Evolutionary conservation across 257 asterid genomes (phyloP).

Genomic region (Salvia splendens): DNA sequence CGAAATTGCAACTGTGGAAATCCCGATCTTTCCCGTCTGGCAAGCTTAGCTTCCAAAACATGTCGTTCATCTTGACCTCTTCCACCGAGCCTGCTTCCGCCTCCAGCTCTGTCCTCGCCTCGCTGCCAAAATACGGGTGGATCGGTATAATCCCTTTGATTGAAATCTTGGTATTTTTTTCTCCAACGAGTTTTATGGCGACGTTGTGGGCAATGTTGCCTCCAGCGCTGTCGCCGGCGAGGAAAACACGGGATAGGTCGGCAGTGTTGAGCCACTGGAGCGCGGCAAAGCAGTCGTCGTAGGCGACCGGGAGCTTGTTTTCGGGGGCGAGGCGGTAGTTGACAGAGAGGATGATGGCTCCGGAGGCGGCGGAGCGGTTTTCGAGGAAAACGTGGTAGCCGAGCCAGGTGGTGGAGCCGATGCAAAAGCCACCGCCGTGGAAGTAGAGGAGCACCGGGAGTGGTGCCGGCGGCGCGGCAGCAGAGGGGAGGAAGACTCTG

Average conservation of each 20-base stretch:
- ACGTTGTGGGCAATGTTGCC: slow-evolving; percentile 80
- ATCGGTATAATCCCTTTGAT: slow-evolving; percentile 62
- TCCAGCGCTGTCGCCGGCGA: slow-evolving; percentile 84
- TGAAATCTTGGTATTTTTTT: not conserved
- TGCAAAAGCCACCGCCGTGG: slow-evolving; percentile 92
- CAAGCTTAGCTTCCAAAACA: slow-evolving; percentile 76
- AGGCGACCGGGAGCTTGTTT: slow-evolving; percentile 71
- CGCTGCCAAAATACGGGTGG: slow-evolving; percentile 78
- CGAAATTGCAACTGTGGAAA: slow-evolving; percentile 62
- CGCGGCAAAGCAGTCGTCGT: slow-evolving; percentile 56
- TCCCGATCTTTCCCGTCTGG: slow-evolving; percentile 63
- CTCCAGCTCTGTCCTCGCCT: slow-evolving; percentile 55
- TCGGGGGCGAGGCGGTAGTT: slow-evolving; percentile 91
- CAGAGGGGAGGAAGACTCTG: slow-evolving; percentile 58
- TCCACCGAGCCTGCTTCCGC: slow-evolving; percentile 38
- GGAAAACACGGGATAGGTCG: slow-evolving; percentile 54
- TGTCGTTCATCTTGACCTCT: slow-evolving; percentile 58
- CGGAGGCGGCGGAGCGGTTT: slow-evolving; percentile 48
- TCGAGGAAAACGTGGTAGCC: slow-evolving; percentile 72
- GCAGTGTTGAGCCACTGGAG: slow-evolving; percentile 56
- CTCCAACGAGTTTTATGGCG: slow-evolving; percentile 30
- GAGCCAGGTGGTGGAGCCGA: slow-evolving; percentile 76
- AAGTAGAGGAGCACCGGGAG: slow-evolving; percentile 66
- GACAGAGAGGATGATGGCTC: slow-evolving; percentile 53
- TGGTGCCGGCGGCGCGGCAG: slow-evolving; percentile 21